Evolutionary conservation across 306 rosid genomes (phyloP), one percentile per base, ranked within the genome.

Genomic region (Glycine tomentella): DNA sequence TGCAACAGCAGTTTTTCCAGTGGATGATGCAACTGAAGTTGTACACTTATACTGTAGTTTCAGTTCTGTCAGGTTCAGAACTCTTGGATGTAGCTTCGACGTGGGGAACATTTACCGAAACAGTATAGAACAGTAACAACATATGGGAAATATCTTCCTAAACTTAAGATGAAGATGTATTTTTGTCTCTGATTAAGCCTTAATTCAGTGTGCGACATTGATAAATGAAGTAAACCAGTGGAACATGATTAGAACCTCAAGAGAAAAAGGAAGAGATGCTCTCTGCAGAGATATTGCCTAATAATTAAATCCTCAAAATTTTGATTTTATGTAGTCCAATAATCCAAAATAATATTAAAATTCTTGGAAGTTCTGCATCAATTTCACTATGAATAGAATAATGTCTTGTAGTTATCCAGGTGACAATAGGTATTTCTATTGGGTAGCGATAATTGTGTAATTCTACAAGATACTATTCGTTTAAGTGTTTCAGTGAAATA

Each of bases 11-110:
- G 64, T 3, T 71, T 72, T 40, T 73, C 14, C 57, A 58, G 61
- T 40, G 55, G 16, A 36, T 72, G 12, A 78, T 52, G 50, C 71
- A 72, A 49, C 38, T 44, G 55, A 70, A 61, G 17, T 61, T 59
- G 45, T 48, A 14, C 69, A 61, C 65, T 80, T 62, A 4, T 48
- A 76, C 77, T 69, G 13, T 76, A 51, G 62, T 25, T 16, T 82
- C 38, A 9, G 69, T 56, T 11, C 11, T 59, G 59, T 17, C 57
- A 49, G 72, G 67, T 63, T 76, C 73, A 13, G 77, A 46, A 57
- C 59, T 25, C 66, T 17, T 40, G 46, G 20, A 48, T 53, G 67
- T 40, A 53, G 46, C 56, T 42, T 42, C 11, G 70, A 16, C 14
- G 57, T 34, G 17, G 13, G 62, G 46, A 4, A 48, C 59, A 69